Percentiles rank a stretch among this genome's conserved stretches.
Conservation (phyloP, 371 early-diverging fungal genomes). For the Lichtheimia ornata region DNA sequence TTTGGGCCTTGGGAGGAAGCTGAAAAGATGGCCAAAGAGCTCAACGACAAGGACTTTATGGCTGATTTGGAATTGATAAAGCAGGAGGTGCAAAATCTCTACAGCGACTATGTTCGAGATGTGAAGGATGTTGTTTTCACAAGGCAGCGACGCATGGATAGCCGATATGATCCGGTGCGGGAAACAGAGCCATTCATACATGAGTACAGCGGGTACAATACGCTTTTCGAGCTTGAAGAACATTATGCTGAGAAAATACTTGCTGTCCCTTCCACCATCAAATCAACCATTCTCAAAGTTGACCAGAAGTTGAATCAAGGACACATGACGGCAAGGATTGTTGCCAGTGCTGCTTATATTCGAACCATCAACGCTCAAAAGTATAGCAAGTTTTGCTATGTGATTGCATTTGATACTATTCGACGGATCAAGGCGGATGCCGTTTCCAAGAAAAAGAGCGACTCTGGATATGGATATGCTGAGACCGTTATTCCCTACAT, state of each 20-base stretch:
- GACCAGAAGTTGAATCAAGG: constrained; percentile 16
- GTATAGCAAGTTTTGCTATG: constrained; percentile 24
- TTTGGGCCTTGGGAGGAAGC: constrained; percentile 28
- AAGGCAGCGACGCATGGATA: constrained; percentile 18
- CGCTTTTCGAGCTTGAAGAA: constrained; percentile 37
- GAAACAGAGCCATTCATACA: constrained; percentile 4
- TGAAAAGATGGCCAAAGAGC: constrained; percentile 13
- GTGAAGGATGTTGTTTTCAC: constrained; percentile 10
- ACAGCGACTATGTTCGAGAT: constrained; percentile 15
- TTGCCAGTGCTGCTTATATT: constrained; percentile 31
- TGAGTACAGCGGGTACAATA: constrained; percentile 20
- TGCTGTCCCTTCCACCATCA: constrained; percentile 6
- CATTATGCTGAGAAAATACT: constrained; percentile 28
- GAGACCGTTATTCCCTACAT: constrained; percentile 17
- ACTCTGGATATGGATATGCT: constrained; percentile 14
- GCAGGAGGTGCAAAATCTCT: constrained; percentile 8
- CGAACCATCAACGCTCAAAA: constrained; percentile 15
- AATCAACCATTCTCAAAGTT: constrained; percentile 11
- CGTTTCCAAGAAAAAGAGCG: background rate
- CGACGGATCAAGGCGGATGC: constrained; percentile 32
- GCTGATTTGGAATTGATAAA: constrained; percentile 26
- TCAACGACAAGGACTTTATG: constrained; percentile 15
- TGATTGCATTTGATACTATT: constrained; percentile 26
- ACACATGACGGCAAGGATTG: constrained; percentile 12
- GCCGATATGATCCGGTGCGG: constrained; percentile 24